Evolutionary conservation across 2,329 filamentous ascomycete genomes (phyloP).

Genomic region (Hypoxylon rubiginosum): DNA sequence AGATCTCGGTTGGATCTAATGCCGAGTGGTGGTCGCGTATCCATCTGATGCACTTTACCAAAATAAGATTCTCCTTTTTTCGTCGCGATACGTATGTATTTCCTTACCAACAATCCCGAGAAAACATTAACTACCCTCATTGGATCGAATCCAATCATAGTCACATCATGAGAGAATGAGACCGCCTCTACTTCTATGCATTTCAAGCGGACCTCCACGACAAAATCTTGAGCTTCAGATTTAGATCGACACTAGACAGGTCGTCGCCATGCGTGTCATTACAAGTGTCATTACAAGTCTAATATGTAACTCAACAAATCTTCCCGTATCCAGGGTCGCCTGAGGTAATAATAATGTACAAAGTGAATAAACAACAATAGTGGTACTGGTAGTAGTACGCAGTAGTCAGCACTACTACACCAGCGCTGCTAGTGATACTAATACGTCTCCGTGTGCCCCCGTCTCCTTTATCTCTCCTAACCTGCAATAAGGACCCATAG

Average conservation of each 20-base stretch:
- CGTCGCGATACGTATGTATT: neutral
- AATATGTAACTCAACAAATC: conserved; percentile 34
- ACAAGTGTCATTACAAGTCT: conserved; percentile 28
- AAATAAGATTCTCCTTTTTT: neutral
- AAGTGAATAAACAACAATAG: conserved; percentile 41
- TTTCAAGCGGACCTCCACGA: conserved; percentile 11
- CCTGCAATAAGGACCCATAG: conserved; percentile 78
- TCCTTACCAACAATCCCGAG: neutral
- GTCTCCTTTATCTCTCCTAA: conserved; percentile 45
- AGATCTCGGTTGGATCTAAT: conserved; percentile 37
- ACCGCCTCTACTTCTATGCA: neutral
- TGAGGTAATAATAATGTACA: conserved; percentile 46
- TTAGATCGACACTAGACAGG: conserved; percentile 26
- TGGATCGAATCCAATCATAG: no score
- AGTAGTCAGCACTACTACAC: conserved; percentile 37
- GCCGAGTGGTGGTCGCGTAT: conserved; percentile 31
- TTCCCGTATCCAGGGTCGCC: conserved; percentile 21
- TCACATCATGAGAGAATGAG: no score
- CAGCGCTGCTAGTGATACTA: conserved; percentile 34
- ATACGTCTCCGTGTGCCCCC: conserved; percentile 28
- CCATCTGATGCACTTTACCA: no score
- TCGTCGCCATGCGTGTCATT: conserved; percentile 30
- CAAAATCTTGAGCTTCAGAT: neutral
- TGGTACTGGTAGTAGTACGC: conserved; percentile 31
- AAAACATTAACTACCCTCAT: no score